These are phyloP conservation scores for Xylogone sp. DNA, from an alignment of 2,329 filamentous ascomycete species.

Conservation along the genomic window DNA sequence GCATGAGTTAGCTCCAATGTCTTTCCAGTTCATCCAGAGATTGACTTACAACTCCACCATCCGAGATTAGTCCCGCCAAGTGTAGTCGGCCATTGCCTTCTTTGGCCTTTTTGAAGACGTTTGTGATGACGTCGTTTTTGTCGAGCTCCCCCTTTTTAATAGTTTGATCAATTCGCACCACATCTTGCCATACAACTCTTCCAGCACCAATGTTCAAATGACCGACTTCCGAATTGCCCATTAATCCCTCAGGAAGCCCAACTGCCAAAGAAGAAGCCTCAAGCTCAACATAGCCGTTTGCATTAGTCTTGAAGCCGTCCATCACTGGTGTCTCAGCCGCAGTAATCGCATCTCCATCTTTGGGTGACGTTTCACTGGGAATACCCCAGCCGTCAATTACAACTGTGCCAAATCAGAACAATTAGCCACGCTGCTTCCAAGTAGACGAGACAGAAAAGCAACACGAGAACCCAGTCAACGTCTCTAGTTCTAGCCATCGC, in stretches of 20 bases:
- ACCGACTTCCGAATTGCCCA: slow-evolving; percentile 98
- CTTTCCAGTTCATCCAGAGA: neutral
- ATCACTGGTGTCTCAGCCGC: slow-evolving; percentile 91
- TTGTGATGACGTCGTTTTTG: slow-evolving; percentile 33
- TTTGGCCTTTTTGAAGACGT: slow-evolving; percentile 75
- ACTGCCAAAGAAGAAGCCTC: slow-evolving; percentile 96
- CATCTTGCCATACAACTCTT: slow-evolving; percentile 96
- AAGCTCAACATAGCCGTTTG: slow-evolving; percentile 84
- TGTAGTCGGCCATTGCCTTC: slow-evolving; percentile 89
- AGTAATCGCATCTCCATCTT: slow-evolving; percentile 91
- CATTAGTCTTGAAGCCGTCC: slow-evolving; percentile 81
- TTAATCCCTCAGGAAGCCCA: slow-evolving; percentile 90
- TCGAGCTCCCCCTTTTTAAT: slow-evolving; percentile 54
- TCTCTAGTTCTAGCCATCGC: neutral
- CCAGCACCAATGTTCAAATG: slow-evolving; percentile 98
- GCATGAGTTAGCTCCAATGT: slow-evolving; percentile 10
- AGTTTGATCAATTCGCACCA: slow-evolving; percentile 90
- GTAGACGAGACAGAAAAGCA: slow-evolving; percentile 51
- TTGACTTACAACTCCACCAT: slow-evolving; percentile 76
- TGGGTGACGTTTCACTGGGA: slow-evolving; percentile 72
- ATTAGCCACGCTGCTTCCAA: slow-evolving; percentile 58
- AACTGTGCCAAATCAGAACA: slow-evolving; percentile 59
- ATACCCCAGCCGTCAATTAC: slow-evolving; percentile 99
- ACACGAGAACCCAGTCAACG: slow-evolving; percentile 36
- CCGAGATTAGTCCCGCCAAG: slow-evolving; percentile 85